Evolutionary conservation across 2,329 filamentous ascomycete genomes (phyloP), one percentile per base, ranked within the genome.

Genomic region (Lachnum nothofagi): DNA sequence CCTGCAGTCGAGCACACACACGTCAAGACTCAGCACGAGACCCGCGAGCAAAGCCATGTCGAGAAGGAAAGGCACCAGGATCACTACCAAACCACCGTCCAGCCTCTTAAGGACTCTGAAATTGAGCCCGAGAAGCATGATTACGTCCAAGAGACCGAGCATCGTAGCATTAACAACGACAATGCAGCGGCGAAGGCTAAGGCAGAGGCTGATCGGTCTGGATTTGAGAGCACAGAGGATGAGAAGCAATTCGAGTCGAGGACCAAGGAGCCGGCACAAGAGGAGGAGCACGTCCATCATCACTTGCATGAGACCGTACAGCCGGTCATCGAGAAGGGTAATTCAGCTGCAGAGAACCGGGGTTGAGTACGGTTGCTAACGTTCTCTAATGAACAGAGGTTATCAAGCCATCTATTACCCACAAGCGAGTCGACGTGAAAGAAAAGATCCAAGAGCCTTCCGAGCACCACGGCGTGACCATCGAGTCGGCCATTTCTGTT

Each of bases 11-110:
- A 56, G 38, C 52, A 56, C 42, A 54, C 37, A n/a, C 54, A 56
- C 44, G 46, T 56, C 42, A 56, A 54, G 27, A 56, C 54, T 24
- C 65, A 74, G 39, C 81, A 85, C 49, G 80, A 86, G 62, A 68
- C 82, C 14, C 46, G 60, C 79, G n/a, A 74, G 70, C 29, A 82
- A 77, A 8, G 83, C 20, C 44, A 80, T 10, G 66, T 86, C 20
- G 80, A 87, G 63, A 78, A 76, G 56, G 83, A 87, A 59, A 70
- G 85, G 3, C 82, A 86, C 62, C 82, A 86, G 61, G 79, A 86
- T 52, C 83, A 86, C 60, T 82, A 85, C 64, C 81, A 86, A 63
- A 84, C 80, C 41, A 80, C 79, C 0, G 69, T 86, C 1, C 83
- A 86, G 67, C 83, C 83, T 0, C 67, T 87, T n/a, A 51, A 69